These are phyloP conservation scores for Malassezia furfur DNA, from an alignment of 1,284 basidiomycete species.

Conservation along the genomic window DNA sequence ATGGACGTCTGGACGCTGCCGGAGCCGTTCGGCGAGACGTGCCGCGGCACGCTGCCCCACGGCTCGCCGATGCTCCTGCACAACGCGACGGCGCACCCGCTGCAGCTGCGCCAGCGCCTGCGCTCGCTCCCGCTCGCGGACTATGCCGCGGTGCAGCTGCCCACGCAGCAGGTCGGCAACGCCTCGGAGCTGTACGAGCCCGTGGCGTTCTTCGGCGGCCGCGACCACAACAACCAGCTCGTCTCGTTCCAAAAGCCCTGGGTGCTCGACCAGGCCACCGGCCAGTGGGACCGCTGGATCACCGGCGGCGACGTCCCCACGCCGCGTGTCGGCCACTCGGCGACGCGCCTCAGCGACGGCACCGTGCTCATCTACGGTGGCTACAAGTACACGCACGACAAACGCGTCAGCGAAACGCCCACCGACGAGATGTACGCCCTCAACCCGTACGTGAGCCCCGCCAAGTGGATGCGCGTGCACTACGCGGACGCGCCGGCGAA, in stretches of 20 bases:
- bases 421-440: slow-evolving; percentile 37
- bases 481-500: slow-evolving; percentile 15
- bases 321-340: slow-evolving; percentile 44
- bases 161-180: slow-evolving; percentile 4
- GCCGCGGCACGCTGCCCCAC: neutral
- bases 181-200: slow-evolving; percentile 11
- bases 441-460: slow-evolving; percentile 26
- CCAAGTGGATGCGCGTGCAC: slow-evolving; percentile 20
- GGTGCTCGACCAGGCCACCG: slow-evolving; percentile 30
- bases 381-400: slow-evolving; percentile 18
- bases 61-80: neutral
- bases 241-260: slow-evolving; percentile 27
- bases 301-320: slow-evolving; percentile 30
- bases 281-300: slow-evolving; percentile 32
- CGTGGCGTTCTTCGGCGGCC: slow-evolving; percentile 44
- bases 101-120: neutral
- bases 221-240: slow-evolving; percentile 27
- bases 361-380: slow-evolving; percentile 47
- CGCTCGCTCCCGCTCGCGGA: slow-evolving; percentile 28
- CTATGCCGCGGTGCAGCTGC: slow-evolving; percentile 27
- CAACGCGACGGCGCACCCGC: neutral
- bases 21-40: neutral
- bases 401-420: slow-evolving; percentile 16
- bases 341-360: slow-evolving; percentile 30
- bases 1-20: slow-evolving; percentile 7